Percentiles rank a stretch among this genome's conserved stretches.
Evolutionary conservation across 148 eudicot genomes (phyloP).

Genomic region (Euryodendron excelsum): DNA sequence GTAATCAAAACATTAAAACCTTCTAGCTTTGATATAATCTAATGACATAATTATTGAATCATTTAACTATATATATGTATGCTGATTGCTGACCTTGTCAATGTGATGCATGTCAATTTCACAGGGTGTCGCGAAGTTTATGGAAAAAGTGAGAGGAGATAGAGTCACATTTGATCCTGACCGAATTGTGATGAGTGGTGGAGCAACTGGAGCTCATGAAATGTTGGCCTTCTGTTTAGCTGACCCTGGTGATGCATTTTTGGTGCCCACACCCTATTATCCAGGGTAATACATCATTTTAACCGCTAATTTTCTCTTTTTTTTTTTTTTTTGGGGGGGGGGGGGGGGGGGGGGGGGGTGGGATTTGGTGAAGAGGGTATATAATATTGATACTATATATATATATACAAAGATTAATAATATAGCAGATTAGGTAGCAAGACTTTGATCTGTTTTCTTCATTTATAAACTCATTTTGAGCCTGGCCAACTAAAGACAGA

Average conservation of each 20-base stretch:
- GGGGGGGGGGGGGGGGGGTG: not conserved
- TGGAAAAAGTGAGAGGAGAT: conserved; percentile 53
- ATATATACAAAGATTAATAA: too few relatives aligned
- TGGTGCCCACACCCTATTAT: conserved; percentile 63
- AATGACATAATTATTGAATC: not conserved
- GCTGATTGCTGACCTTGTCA: not conserved
- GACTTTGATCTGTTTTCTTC: too few relatives aligned
- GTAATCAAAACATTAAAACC: conserved; percentile 18
- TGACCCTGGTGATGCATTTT: conserved; percentile 54
- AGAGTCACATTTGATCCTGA: conserved; percentile 45
- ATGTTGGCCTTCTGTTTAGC: conserved; percentile 52
- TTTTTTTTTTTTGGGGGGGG: not conserved
- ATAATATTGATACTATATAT: too few relatives aligned
- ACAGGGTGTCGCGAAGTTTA: conserved; percentile 51
- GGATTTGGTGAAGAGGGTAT: too few relatives aligned
- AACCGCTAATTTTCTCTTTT: not conserved
- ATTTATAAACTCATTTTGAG: too few relatives aligned
- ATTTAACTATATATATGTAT: too few relatives aligned
- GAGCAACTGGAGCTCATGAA: conserved; percentile 65
- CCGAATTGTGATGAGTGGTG: conserved; percentile 59
- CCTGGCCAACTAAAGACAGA: too few relatives aligned
- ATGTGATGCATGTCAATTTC: not conserved
- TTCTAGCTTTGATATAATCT: not conserved
- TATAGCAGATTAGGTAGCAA: too few relatives aligned
- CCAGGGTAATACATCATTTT: conserved; percentile 37